A percentile compares a stretch with the other conserved stretches of the same genome.
Conservation (phyloP, 2,329 filamentous ascomycete genomes). For the Claviceps maximensis region DNA sequence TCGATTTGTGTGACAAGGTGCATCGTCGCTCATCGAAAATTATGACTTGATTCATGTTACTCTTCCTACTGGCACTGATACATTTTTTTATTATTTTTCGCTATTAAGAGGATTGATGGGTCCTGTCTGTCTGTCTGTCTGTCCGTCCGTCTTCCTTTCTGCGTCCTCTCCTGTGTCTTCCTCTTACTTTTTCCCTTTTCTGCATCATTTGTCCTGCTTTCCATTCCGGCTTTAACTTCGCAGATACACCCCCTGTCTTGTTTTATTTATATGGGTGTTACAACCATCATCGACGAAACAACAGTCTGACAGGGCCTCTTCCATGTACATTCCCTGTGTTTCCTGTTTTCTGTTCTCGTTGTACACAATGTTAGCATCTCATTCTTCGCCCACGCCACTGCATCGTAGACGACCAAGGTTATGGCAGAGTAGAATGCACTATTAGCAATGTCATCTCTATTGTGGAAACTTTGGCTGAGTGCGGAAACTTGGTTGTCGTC, state of each 20-base stretch:
- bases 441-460: not conserved
- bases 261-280: not conserved
- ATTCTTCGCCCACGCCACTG: not conserved
- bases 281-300: not conserved
- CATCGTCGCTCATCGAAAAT: no score
- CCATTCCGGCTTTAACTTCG: not conserved
- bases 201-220: not conserved
- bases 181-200: not conserved
- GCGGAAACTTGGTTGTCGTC: slow-evolving; percentile 2
- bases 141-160: not conserved
- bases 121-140: not conserved
- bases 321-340: not conserved
- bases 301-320: not conserved
- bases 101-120: not conserved
- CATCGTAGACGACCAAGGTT: not conserved
- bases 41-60: no score
- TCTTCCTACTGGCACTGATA: not conserved
- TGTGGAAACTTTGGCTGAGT: not conserved
- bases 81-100: not conserved
- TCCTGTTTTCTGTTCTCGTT: not conserved
- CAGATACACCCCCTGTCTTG: not conserved
- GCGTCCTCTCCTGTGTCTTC: no score
- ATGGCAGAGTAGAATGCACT: not conserved
- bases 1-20: no score
- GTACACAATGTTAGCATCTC: not conserved